Evolutionary conservation across 2,329 filamentous ascomycete species (phyloP).

Genomic region (Scolecobasidium constrictum): DNA sequence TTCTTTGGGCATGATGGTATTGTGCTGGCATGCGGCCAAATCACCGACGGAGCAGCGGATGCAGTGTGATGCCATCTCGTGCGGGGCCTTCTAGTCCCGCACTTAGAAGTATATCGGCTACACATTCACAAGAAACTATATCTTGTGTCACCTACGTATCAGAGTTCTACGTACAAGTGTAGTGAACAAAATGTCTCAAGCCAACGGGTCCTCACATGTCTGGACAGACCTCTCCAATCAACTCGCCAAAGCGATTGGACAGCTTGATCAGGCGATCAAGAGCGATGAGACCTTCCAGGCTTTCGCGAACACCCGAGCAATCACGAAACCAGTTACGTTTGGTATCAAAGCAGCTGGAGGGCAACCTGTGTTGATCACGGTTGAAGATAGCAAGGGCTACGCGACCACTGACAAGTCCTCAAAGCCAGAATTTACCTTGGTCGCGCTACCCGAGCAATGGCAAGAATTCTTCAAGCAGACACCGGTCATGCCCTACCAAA

Average conservation of each 20-base stretch:
- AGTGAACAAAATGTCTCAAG: too few relatives aligned
- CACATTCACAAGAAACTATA: too few relatives aligned
- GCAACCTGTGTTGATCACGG: slow-evolving; percentile 22
- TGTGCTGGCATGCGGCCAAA: too few relatives aligned
- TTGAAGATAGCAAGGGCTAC: slow-evolving; percentile 20
- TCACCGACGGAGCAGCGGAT: too few relatives aligned
- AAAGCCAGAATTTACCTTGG: slow-evolving; percentile 27
- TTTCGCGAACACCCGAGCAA: slow-evolving; percentile 23
- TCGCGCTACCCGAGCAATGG: slow-evolving; percentile 34
- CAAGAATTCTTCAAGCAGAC: slow-evolving; percentile 34
- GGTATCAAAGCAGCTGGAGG: slow-evolving; percentile 24
- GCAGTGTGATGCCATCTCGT: too few relatives aligned
- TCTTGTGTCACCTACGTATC: too few relatives aligned
- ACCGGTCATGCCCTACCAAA: slow-evolving; percentile 32
- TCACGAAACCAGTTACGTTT: slow-evolving; percentile 22
- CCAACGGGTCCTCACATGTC: background rate
- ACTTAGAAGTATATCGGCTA: too few relatives aligned
- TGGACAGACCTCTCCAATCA: background rate
- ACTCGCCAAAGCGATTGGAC: slow-evolving; percentile 12
- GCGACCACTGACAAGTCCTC: slow-evolving; percentile 7
- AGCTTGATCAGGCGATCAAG: slow-evolving; percentile 13
- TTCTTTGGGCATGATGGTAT: too few relatives aligned
- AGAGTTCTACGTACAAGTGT: too few relatives aligned
- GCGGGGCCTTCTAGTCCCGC: too few relatives aligned
- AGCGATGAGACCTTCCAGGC: slow-evolving; percentile 22